Evolutionary conservation across 2,329 filamentous ascomycete genomes (phyloP), one percentile per base, ranked within the genome.

Genomic region (Ploettnerulaceae sp.): DNA sequence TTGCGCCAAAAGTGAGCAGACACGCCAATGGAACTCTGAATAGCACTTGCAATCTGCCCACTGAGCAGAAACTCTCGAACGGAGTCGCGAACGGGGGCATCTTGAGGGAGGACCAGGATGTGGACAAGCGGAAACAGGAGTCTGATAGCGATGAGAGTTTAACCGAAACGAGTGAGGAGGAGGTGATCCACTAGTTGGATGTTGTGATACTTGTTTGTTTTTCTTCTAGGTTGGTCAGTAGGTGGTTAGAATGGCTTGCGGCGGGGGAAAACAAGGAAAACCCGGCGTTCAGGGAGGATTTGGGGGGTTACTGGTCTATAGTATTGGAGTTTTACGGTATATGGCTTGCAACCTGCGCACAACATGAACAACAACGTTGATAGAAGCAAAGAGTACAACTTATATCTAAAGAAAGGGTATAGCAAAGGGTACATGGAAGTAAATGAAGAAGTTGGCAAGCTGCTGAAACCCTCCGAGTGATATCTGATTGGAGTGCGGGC

Each of bases 81-180:
- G 47, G 42, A 25, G 22, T 14, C 32, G 15, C 35, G 15, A 42
- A 49, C n/a, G 29, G 32, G 18, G 32, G 25, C 29, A 18, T 38
- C 2, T 26, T 29, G 25, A 36, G 21, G 26, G 28, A 41, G 34
- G 42, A 38, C 34, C 28, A 34, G 33, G 41, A 49, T 22, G 17
- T 22, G 18, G 29, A 47, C 21, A 32, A 54, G 21, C 34, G 45
- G 34, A 45, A 25, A 9, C 17, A 20, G 6, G 47, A 38, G 7
- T 33, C 20, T 14, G 50, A 52, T 25, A 57, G 47, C 28, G 54
- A 54, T 38, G 51, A 39, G 14, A 56, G 51, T 25, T 33, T 52
- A 31, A 54, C 54, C 11, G 53, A 56, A 31, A 56, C 51, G 38
- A 57, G 56, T 31, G 56, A 58, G 34, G 56, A 57, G 39, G 54